These are phyloP conservation scores for Termitomyces heimii DNA, from an alignment of 768 basidiomycete genomes.

Conservation along the genomic window DNA sequence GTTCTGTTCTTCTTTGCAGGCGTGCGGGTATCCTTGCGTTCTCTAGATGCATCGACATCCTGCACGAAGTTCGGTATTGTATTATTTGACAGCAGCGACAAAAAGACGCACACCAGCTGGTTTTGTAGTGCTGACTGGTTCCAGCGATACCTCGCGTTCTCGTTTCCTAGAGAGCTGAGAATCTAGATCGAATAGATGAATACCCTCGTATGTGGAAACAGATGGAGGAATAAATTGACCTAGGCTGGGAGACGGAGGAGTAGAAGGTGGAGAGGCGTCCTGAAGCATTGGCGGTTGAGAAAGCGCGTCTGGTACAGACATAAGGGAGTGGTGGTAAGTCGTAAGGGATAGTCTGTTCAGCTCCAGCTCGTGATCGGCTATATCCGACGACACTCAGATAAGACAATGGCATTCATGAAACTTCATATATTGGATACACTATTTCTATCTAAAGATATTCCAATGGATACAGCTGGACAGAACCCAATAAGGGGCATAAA, in stretches of 20 bases:
- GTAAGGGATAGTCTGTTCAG: conserved; percentile 7
- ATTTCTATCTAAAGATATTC: not conserved
- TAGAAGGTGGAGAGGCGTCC: conserved; percentile 26
- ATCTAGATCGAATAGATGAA: conserved; percentile 26
- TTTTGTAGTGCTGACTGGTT: conserved; percentile 52
- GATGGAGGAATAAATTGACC: conserved; percentile 27
- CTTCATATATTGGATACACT: not conserved
- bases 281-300: conserved; percentile 9
- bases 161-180: conserved; percentile 60
- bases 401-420: not conserved
- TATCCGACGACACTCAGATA: conserved; percentile 24
- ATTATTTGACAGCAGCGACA: not conserved
- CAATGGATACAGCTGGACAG: not conserved
- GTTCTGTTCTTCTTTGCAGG: conserved; percentile 76
- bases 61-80: conserved; percentile 14
- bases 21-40: conserved; percentile 45
- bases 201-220: not conserved
- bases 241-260: conserved; percentile 42
- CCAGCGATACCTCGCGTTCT: conserved; percentile 72
- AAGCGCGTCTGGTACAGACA: conserved; percentile 12
- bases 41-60: conserved; percentile 32
- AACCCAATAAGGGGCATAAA: not conserved
- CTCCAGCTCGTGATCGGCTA: conserved; percentile 33
- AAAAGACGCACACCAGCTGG: conserved; percentile 28
- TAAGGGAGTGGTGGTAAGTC: conserved; percentile 5